phyloP scores from a whole-genome alignment of 2,329 filamentous ascomycete genomes.

The Aspergillaceae sp. region DNA sequence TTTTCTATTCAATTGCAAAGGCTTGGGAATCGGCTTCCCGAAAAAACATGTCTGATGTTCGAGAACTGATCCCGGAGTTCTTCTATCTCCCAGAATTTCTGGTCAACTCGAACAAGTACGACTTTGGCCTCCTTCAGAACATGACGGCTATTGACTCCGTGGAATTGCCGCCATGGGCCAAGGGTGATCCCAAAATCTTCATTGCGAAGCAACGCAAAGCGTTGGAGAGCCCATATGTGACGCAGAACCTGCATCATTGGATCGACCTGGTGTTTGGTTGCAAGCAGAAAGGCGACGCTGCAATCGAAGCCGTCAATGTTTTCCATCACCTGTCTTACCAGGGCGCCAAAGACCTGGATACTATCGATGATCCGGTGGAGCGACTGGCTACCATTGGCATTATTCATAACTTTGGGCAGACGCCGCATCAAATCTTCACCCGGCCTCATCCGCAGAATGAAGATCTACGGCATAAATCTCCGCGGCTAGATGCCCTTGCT shows the following conservation, averaged over 20 bases:
- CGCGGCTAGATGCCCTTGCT: constrained; percentile 67
- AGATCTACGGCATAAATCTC: constrained; percentile 53
- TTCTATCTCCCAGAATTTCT: constrained; percentile 95
- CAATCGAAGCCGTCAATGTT: constrained; percentile 84
- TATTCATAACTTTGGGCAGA: constrained; percentile 98
- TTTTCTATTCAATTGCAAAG: constrained; percentile 88
- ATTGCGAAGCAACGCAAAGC: constrained; percentile 94
- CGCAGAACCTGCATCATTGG: constrained; percentile 82
- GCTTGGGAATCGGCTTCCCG: constrained; percentile 85
- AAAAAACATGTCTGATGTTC: constrained; percentile 86
- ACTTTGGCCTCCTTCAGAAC: constrained; percentile 82
- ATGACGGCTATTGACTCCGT: constrained; percentile 77
- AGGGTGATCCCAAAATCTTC: constrained; percentile 91
- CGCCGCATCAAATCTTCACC: constrained; percentile 86
- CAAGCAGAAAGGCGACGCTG: constrained; percentile 89
- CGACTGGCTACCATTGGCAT: constrained; percentile 83
- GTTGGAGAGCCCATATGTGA: constrained; percentile 86
- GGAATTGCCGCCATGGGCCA: constrained; percentile 88
- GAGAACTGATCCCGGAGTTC: constrained; percentile 93
- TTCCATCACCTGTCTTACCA: constrained; percentile 95
- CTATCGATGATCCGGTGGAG: constrained; percentile 80
- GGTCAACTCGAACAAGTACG: constrained; percentile 86
- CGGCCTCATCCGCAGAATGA: constrained; percentile 72
- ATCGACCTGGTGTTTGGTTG: constrained; percentile 91
- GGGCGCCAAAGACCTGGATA: constrained; percentile 84